phyloP scores from a whole-genome alignment of 176 grass and related monocot species.

The Leersia perrieri region DNA sequence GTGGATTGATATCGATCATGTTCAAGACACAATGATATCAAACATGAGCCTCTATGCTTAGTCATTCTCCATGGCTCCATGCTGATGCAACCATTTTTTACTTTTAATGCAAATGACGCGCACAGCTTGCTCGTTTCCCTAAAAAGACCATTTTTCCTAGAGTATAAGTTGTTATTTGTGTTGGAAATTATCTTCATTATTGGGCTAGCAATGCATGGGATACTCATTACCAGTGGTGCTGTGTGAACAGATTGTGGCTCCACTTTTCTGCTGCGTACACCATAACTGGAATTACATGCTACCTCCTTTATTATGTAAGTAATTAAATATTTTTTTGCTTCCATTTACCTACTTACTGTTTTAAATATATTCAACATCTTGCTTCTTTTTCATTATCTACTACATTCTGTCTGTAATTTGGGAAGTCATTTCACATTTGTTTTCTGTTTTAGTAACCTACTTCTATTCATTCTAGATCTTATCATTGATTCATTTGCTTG shows the following conservation, averaged over 20 bases:
- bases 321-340: slow-evolving; percentile 11
- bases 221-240: slow-evolving; percentile 23
- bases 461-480: no score
- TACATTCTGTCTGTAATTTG: background rate
- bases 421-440: no score
- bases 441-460: no score
- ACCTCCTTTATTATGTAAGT: slow-evolving; percentile 86
- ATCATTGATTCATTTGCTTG: no score
- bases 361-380: slow-evolving; percentile 38
- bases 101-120: no score
- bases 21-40: background rate
- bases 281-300: slow-evolving; percentile 78
- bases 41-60: background rate
- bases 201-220: background rate
- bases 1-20: background rate
- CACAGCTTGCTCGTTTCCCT: no score
- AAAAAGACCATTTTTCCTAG: no score
- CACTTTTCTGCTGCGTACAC: slow-evolving; percentile 90
- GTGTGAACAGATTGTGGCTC: slow-evolving; percentile 85
- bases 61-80: background rate
- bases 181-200: background rate
- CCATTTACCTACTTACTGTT: background rate
- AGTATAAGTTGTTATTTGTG: background rate
- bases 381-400: background rate
- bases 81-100: slow-evolving; percentile 1